Percentiles rank a stretch among this genome's conserved stretches.
phyloP scores from a whole-genome alignment of 257 asterid genomes.

The Penstemon newberryi region DNA sequence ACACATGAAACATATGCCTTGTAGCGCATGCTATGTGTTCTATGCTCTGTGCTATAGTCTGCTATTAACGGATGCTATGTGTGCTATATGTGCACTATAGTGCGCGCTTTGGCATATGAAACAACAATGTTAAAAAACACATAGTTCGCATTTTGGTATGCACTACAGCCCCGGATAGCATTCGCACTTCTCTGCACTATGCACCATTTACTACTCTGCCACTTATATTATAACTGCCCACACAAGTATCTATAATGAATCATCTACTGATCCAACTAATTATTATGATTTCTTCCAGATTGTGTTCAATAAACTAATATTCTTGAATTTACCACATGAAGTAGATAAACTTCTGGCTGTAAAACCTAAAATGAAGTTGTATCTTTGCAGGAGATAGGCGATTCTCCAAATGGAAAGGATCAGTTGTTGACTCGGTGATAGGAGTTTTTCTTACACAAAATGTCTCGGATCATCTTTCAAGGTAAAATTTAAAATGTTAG shows the following conservation, averaged over 20 bases:
- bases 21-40: too few species aligned
- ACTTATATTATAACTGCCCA: slow-evolving; percentile 2
- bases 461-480: slow-evolving; percentile 95
- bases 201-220: not conserved
- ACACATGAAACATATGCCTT: too few species aligned
- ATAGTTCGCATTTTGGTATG: too few species aligned
- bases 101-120: too few species aligned
- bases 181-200: too few species aligned
- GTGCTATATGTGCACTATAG: too few species aligned
- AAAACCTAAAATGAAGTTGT: slow-evolving; percentile 26
- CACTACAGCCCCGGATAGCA: too few species aligned
- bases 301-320: not conserved
- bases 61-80: too few species aligned
- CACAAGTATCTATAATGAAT: not conserved
- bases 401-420: slow-evolving; percentile 94
- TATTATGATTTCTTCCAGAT: slow-evolving; percentile 4
- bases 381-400: slow-evolving; percentile 79
- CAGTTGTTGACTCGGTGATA: slow-evolving; percentile 95
- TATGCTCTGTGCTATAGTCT: too few species aligned
- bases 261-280: slow-evolving; percentile 11
- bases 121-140: too few species aligned
- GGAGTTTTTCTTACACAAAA: slow-evolving; percentile 98
- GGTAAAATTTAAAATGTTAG: slow-evolving; percentile 44
- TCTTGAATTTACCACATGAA: slow-evolving; percentile 22
- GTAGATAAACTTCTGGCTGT: slow-evolving; percentile 15